These are phyloP conservation scores for Dactylellina parvicollis DNA, from an alignment of 2,329 filamentous ascomycete species.

Conservation along the genomic window DNA sequence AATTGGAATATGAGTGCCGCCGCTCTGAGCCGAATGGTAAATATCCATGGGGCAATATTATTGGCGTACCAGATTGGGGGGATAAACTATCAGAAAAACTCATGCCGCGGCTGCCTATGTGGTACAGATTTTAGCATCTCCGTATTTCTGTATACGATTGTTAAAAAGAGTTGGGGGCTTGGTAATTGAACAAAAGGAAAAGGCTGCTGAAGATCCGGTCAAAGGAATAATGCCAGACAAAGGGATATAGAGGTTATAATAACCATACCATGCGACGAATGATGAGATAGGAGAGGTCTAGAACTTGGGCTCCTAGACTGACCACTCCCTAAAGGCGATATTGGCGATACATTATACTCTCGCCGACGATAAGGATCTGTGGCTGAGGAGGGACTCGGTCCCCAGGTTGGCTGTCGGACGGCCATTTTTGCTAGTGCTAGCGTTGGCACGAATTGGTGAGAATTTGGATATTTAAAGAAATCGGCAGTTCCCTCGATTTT, in stretches of 20 bases:
- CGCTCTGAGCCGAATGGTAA: conserved; percentile 50
- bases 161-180: neutral
- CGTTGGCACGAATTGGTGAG: neutral
- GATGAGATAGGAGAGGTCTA: conserved; percentile 39
- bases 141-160: neutral
- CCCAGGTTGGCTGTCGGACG: conserved; percentile 45
- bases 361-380: conserved; percentile 40
- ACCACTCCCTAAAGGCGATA: conserved; percentile 23
- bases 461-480: conserved; percentile 16
- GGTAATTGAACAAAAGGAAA: neutral
- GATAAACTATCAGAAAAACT: conserved; percentile 40
- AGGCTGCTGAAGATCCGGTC: neutral
- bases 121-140: conserved; percentile 33
- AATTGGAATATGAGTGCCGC: conserved; percentile 53
- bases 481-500: conserved; percentile 37
- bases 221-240: neutral
- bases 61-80: conserved; percentile 52
- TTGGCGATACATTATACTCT: conserved; percentile 39
- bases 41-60: conserved; percentile 53
- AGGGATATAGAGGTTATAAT: conserved; percentile 8
- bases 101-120: conserved; percentile 48
- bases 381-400: conserved; percentile 53
- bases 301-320: conserved; percentile 39
- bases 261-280: conserved; percentile 46
- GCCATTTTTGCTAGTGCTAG: conserved; percentile 33